Evolutionary conservation across 1,139 yeast genomes (phyloP).

Genomic region (Suhomyces kunorum): DNA sequence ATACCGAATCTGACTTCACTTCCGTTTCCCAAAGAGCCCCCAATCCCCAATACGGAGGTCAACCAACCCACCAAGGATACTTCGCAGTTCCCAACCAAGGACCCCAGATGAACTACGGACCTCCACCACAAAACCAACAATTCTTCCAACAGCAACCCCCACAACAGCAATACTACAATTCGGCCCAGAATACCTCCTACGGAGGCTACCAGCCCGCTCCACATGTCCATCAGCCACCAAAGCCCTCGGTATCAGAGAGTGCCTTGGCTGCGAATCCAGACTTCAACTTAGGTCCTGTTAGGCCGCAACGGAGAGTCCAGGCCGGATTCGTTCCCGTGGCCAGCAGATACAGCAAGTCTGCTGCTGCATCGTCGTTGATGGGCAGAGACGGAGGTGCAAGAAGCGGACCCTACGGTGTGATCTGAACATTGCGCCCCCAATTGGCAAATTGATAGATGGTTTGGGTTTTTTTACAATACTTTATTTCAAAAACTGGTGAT

Average conservation of each 20-base stretch:
- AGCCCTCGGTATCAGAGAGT: constrained; percentile 46
- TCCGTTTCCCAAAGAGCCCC: constrained; percentile 78
- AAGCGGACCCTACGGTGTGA: constrained; percentile 16
- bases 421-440: constrained; percentile 1
- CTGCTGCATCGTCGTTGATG: constrained; percentile 19
- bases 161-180: constrained; percentile 11
- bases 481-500: constrained; percentile 4
- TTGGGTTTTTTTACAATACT: constrained; percentile 3
- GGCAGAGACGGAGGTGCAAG: constrained; percentile 16
- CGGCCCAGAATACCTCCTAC: constrained; percentile 2
- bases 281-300: constrained; percentile 24
- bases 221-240: constrained; percentile 11
- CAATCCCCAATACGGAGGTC: constrained; percentile 53
- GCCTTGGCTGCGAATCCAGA: constrained; percentile 56
- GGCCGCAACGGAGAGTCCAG: constrained; percentile 14
- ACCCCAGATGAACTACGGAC: constrained; percentile 9
- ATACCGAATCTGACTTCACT: constrained; percentile 63
- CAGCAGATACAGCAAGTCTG: constrained; percentile 13
- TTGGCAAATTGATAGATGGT: constrained; percentile 3
- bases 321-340: constrained; percentile 18
- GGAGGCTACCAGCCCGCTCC: constrained; percentile 15
- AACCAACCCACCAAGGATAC: constrained; percentile 13
- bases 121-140: constrained; percentile 13
- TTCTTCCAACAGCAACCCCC: constrained; percentile 16
- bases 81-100: constrained; percentile 16